Evolutionary conservation across 139 green algal genomes (phyloP), one percentile per base, ranked within the genome.

Genomic region (Limnomonas spitsbergensis): DNA sequence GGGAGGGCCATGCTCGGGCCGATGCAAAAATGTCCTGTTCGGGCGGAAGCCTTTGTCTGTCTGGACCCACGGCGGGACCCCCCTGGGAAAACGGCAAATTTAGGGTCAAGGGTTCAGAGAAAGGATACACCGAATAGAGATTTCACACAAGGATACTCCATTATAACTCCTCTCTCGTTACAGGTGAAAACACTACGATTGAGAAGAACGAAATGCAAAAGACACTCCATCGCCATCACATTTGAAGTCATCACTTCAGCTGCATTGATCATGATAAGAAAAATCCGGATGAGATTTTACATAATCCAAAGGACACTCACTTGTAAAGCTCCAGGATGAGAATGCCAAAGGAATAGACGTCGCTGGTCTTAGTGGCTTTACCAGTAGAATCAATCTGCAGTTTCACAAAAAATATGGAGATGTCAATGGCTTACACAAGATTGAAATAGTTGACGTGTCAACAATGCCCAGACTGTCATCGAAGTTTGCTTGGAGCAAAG

Each of bases 301-400:
- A n/a, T n/a, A n/a, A n/a, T n/a, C n/a, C n/a, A n/a, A n/a, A n/a
- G 47, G 14, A 61, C 14, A 61, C 47, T 61, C 20, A 61, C 47
- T 61, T 61, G 61, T 72, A 72, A 24, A 72, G 29, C 61, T 72
- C 61, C 26, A 34, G 9, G 9, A 72, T 36, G 26, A 72, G 27
- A 7, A 72, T 37, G 61, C 61, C 61, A 37, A 72, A 72, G 26
- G 61, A 72, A 37, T 39, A 72, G 29, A 72, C 61, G 29, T 72
- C 61, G 61, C 27, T 39, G 9, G 47, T 20, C 20, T 61, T 61
- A 61, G 47, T 61, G 14, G 14, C 47, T 61, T 61, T 61, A 14
- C 20, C 20, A 14, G 20, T 61, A 14, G 47, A 61, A 29, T 20
- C 47, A 20, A 61, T 61, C 47, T 61, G 47, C 47, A 61, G n/a